phyloP scores from a whole-genome alignment of 106 monocot genomes.

The Chionographis japonica region DNA sequence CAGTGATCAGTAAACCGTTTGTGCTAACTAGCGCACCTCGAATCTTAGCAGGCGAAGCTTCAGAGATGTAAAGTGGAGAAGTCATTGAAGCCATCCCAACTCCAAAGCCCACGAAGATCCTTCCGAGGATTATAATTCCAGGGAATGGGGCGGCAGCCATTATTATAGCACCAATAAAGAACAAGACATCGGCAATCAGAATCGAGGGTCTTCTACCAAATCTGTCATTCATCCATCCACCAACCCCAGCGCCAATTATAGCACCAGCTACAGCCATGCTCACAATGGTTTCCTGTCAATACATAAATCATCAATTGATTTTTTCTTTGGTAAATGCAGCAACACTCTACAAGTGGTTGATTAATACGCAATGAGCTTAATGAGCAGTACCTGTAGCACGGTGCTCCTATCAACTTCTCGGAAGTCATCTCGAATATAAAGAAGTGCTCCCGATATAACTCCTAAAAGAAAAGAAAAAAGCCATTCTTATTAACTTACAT shows the following conservation, averaged over 20 bases:
- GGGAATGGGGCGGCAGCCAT: slow-evolving; percentile 77
- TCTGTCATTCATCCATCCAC: slow-evolving; percentile 87
- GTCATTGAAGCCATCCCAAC: slow-evolving; percentile 98
- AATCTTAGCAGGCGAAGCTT: slow-evolving; percentile 84
- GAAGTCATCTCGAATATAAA: slow-evolving; percentile 85
- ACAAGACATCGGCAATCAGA: slow-evolving; percentile 66
- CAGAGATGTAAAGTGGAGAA: slow-evolving; percentile 90
- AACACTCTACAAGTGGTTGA: neutral
- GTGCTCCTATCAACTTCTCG: slow-evolving; percentile 51
- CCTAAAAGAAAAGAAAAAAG: slow-evolving; percentile 24
- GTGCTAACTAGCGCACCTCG: slow-evolving; percentile 88
- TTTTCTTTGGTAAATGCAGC: neutral
- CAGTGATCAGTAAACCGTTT: slow-evolving; percentile 83
- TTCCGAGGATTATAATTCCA: slow-evolving; percentile 63
- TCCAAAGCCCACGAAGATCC: slow-evolving; percentile 86
- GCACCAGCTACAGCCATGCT: slow-evolving; percentile 98
- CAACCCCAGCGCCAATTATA: slow-evolving; percentile 72
- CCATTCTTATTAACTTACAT: no score
- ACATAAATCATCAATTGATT: no score
- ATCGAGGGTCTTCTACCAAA: slow-evolving; percentile 68
- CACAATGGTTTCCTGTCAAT: slow-evolving; percentile 84
- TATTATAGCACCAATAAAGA: slow-evolving; percentile 70
- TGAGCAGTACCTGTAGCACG: slow-evolving; percentile 31
- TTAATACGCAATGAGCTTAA: neutral
- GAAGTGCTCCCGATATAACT: slow-evolving; percentile 85